Evolutionary conservation across 192 early-diverging fungal species (phyloP).

Genomic region (Backusella parvicylindrica): DNA sequence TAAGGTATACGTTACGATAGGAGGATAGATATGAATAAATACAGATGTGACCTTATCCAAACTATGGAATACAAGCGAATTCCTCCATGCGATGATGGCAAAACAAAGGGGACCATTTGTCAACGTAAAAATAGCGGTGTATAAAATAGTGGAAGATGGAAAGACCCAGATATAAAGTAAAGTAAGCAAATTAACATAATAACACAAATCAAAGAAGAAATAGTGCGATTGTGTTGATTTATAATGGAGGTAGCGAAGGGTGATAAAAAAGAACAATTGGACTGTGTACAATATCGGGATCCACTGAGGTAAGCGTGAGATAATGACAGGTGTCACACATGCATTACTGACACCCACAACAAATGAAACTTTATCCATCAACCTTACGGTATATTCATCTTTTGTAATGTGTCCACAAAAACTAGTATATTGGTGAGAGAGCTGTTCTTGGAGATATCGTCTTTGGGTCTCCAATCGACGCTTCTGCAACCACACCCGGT

Average conservation of each 20-base stretch:
- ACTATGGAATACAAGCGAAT: slow-evolving; percentile 54
- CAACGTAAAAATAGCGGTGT: slow-evolving; percentile 36
- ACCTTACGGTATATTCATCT: slow-evolving; percentile 38
- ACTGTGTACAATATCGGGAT: slow-evolving; percentile 53
- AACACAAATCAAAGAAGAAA: slow-evolving; percentile 59
- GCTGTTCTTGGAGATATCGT: slow-evolving; percentile 2
- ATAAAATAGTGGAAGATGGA: slow-evolving; percentile 37
- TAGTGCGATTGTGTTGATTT: slow-evolving; percentile 52
- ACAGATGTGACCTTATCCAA: slow-evolving; percentile 64
- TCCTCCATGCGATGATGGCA: slow-evolving; percentile 59
- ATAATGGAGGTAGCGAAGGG: slow-evolving; percentile 48
- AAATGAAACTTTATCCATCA: slow-evolving; percentile 62
- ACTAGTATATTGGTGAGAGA: slow-evolving; percentile 15
- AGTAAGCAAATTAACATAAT: slow-evolving; percentile 53
- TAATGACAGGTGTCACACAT: slow-evolving; percentile 51
- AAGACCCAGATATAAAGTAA: slow-evolving; percentile 52
- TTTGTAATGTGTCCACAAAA: slow-evolving; percentile 19
- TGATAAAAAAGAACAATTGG: slow-evolving; percentile 39
- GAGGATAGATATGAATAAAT: slow-evolving; percentile 60
- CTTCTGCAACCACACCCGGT: slow-evolving; percentile 12
- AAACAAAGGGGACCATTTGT: slow-evolving; percentile 61
- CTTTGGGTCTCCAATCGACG: slow-evolving; percentile 19
- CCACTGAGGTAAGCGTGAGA: slow-evolving; percentile 46
- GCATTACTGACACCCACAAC: slow-evolving; percentile 60
- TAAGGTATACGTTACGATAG: slow-evolving; percentile 49